Base-by-base conservation (phyloP, 257 asterid genomes). In the Verbascum thapsus region DNA sequence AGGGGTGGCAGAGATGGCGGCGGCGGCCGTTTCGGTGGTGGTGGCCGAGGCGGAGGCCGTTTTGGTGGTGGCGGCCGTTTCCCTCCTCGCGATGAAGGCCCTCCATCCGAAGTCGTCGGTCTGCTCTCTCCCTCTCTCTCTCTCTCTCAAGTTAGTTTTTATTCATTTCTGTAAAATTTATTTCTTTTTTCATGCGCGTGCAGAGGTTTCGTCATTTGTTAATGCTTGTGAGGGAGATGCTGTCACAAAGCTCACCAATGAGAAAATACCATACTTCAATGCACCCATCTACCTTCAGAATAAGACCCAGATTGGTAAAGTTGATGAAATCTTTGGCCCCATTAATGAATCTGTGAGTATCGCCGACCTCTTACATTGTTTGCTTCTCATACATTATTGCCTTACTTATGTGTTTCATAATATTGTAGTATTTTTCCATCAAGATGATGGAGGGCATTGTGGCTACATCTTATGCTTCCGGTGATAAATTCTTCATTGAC, bases 191-290 rank as follows among this genome's bases (percentile, higher is more conserved):
- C 49, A 48, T 54, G 10, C 16, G 9, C 8, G 11, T 41, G 87
- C 85, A 92, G 99, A 94, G 86, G 77, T 94, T 10, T 77, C 97
- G 13, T 38, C 94, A 20, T 94, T 90, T 74, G 54, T 90, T 58
- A 85, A 87, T 78, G 96, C 96, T 12, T 80, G 88, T 64, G 99
- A 94, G 69, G 99, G 99, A 26, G 99, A 94, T 63, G 99, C 97
- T 4, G 97, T 94, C 41, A 81, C 95, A 9, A 85, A 82, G 81
- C 92, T 94, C 6, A 82, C 92, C 0, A 75, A 87, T 50, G 99
- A 94, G 70, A 94, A 90, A 65, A 87, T 94, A 8, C 99, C 99
- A 0, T 87, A 87, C 72, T 94, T 94, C 49, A 94, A 94, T 58
- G 99, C 99, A 0, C 97, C 99, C 0, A 90, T 94, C 58, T 91